Evolutionary conservation across 345 rosid genomes (phyloP), one percentile per base, ranked within the genome.

Genomic region (Euphorbia peplus): DNA sequence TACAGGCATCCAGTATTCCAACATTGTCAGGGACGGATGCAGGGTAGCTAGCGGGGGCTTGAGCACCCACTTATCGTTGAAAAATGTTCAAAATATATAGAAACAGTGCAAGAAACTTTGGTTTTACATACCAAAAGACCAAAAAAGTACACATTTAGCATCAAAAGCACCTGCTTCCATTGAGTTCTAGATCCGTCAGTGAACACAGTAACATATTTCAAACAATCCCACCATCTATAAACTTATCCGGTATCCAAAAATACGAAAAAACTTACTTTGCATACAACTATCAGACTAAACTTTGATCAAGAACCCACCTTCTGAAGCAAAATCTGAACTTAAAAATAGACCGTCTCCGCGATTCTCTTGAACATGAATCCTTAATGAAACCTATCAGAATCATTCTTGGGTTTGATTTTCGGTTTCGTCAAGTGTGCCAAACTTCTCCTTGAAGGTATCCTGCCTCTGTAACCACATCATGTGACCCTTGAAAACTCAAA

Each of bases 381-480:
- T 22, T 50, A 32, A 41, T 10, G n/a, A n/a, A 24, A 24, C 25
- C 26, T 44, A 21, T 12, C 16, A 4, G 29, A 16, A 30, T 50
- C 63, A 44, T 41, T 41, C 54, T 58, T 66, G 55, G 24, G 22
- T 66, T 51, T 19, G 66, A 59, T n/a, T 28, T 12, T 72, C 48
- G 30, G 3, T 67, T 35, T 58, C 24, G 18, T 59, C n/a, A 39
- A 21, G 15, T 13, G 57, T 67, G 32, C 89, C 87, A 42, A 89
- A 91, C 72, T 84, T 93, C 72, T 86, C 81, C 81, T 88, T 81
- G 70, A 89, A 93, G 0, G 97, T 76, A 19, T 89, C 95, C 81
- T 93, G 97, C 76, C 70, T 93, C 83, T 88, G 85, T 70, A 91
- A 50, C 98, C 97, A 91, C 89, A 87, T 91, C 90, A 89, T 82